Evolutionary conservation across 768 basidiomycete species (phyloP).

Genomic region (Crucibulum laeve): DNA sequence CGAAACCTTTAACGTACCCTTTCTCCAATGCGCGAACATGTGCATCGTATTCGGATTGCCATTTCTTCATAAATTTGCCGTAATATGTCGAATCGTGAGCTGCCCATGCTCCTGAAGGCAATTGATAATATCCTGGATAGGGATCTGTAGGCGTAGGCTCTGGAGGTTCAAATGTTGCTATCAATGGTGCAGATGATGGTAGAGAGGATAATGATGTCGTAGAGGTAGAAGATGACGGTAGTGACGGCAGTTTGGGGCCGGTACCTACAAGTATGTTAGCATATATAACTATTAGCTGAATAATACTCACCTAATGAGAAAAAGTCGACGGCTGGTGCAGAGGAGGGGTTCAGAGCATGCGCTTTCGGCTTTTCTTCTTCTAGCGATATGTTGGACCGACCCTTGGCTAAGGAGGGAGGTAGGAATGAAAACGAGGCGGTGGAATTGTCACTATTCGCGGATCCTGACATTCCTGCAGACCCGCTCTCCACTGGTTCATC

Average conservation of each 20-base stretch:
- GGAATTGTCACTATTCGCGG: too few species aligned
- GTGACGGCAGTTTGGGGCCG: slow-evolving; percentile 9
- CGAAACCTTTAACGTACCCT: slow-evolving; percentile 63
- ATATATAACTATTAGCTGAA: background rate
- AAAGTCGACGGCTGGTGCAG: slow-evolving; percentile 50
- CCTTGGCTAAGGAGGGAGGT: too few species aligned
- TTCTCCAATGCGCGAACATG: slow-evolving; percentile 75
- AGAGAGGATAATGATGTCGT: slow-evolving; percentile 16
- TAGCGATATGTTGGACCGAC: slow-evolving; percentile 53
- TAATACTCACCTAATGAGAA: slow-evolving; percentile 56
- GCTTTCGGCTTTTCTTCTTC: slow-evolving; percentile 28
- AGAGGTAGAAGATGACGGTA: slow-evolving; percentile 18
- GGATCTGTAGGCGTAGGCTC: slow-evolving; percentile 71
- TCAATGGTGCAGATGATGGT: slow-evolving; percentile 62
- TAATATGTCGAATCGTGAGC: slow-evolving; percentile 72
- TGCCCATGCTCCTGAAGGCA: slow-evolving; percentile 78
- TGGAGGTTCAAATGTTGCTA: slow-evolving; percentile 67
- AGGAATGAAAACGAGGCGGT: too few species aligned
- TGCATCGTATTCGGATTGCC: slow-evolving; percentile 68
- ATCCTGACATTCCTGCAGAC: slow-evolving; percentile 13
- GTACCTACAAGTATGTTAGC: background rate
- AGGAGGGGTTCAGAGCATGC: slow-evolving; percentile 8
- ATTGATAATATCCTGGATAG: slow-evolving; percentile 85
- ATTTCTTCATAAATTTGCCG: slow-evolving; percentile 60
- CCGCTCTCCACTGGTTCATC: slow-evolving; percentile 13